Percentiles rank a stretch among this genome's conserved stretches.
phyloP scores from a whole-genome alignment of 148 eudicot genomes.

The Hydrangea macrophylla region DNA sequence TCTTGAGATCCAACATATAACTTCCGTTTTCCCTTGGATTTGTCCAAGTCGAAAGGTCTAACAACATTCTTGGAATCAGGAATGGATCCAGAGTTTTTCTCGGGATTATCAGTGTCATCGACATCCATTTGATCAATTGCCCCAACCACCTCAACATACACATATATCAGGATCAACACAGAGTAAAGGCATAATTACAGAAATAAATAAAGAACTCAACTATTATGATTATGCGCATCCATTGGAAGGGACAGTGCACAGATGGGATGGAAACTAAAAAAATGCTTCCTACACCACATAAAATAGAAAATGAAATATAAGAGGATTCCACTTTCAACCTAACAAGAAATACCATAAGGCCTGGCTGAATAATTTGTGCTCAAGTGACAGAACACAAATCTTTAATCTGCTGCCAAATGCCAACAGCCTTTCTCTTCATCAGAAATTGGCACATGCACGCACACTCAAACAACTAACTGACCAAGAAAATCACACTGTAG shows the following conservation, averaged over 20 bases:
- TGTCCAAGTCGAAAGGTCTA: constrained; percentile 46
- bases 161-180: constrained; percentile 6
- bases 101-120: constrained; percentile 68
- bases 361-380: too few species aligned
- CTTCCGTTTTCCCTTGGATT: constrained; percentile 73
- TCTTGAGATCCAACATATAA: constrained; percentile 89
- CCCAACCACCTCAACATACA: constrained; percentile 70
- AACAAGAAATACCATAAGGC: too few species aligned
- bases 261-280: background rate
- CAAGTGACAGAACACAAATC: too few species aligned
- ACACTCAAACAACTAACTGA: too few species aligned
- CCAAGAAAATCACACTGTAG: too few species aligned
- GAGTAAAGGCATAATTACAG: background rate
- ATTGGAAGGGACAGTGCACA: background rate
- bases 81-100: constrained; percentile 55
- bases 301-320: background rate
- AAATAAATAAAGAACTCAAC: background rate
- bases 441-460: too few species aligned
- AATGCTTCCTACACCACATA: background rate
- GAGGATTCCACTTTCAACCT: background rate
- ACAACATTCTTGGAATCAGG: constrained; percentile 54
- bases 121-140: constrained; percentile 84
- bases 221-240: background rate
- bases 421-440: too few species aligned
- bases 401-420: too few species aligned